Evolutionary conservation across 2,329 filamentous ascomycete genomes (phyloP).

Genomic region (Arthroderma sp.): DNA sequence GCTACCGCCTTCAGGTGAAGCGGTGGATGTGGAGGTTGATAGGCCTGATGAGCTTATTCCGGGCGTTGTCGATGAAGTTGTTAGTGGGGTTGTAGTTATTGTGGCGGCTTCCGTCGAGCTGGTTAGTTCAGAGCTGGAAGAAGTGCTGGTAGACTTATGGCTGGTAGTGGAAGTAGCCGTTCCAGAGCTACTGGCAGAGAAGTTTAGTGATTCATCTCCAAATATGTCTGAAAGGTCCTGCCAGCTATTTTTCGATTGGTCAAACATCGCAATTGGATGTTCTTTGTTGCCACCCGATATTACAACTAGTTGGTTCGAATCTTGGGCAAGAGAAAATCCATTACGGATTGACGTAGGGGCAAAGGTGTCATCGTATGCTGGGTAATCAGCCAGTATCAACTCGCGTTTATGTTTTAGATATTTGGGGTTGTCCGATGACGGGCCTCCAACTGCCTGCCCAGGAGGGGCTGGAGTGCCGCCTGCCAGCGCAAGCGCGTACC

Average conservation of each 20-base stretch:
- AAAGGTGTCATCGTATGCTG: slow-evolving; percentile 60
- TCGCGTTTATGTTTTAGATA: slow-evolving; percentile 35
- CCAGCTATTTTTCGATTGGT: slow-evolving; percentile 65
- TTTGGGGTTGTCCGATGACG: slow-evolving; percentile 16
- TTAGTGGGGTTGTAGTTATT: slow-evolving; percentile 16
- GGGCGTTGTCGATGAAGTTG: slow-evolving; percentile 15
- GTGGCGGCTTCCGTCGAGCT: not conserved
- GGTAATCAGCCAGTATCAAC: slow-evolving; percentile 54
- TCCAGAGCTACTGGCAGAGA: slow-evolving; percentile 9
- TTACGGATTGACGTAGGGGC: slow-evolving; percentile 53
- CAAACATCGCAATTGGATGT: slow-evolving; percentile 62
- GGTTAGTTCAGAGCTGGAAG: not conserved
- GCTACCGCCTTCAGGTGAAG: slow-evolving; percentile 21
- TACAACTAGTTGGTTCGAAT: slow-evolving; percentile 52
- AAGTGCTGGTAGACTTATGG: slow-evolving; percentile 5
- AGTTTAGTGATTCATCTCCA: slow-evolving; percentile 22
- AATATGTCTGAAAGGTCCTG: slow-evolving; percentile 56
- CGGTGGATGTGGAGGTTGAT: slow-evolving; percentile 18
- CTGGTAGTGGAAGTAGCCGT: slow-evolving; percentile 19
- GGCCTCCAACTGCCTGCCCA: slow-evolving; percentile 37
- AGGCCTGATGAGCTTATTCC: slow-evolving; percentile 6
- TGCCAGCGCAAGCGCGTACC: slow-evolving; percentile 52
- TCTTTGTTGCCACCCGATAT: slow-evolving; percentile 61
- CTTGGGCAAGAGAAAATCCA: slow-evolving; percentile 61
- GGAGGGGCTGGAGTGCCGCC: slow-evolving; percentile 40